Conservation (phyloP, 1,284 basidiomycete species). For the Cutaneotrichosporon mucoides region DNA sequence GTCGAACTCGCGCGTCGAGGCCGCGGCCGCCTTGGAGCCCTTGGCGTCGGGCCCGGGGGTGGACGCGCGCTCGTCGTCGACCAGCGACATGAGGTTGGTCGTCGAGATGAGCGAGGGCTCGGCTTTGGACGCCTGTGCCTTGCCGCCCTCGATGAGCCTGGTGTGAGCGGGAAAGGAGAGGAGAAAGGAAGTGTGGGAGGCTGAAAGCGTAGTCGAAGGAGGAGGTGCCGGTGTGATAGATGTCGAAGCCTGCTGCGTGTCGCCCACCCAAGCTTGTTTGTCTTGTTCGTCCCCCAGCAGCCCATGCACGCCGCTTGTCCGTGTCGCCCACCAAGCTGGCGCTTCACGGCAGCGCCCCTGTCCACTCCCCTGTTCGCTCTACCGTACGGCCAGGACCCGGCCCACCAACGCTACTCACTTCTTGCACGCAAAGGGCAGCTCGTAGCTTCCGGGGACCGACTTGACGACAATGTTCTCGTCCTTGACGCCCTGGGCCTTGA, state of each 20-base stretch:
- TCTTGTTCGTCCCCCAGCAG: too few relatives aligned
- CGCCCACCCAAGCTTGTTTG: too few relatives aligned
- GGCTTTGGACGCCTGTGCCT: constrained; percentile 42
- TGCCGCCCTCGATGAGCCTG: constrained; percentile 47
- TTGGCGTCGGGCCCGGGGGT: constrained; percentile 43
- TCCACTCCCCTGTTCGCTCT: too few relatives aligned
- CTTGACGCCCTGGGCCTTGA: constrained; percentile 81
- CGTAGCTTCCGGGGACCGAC: constrained; percentile 88
- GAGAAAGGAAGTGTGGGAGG: too few relatives aligned
- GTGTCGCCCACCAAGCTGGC: too few relatives aligned
- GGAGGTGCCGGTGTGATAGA: too few relatives aligned
- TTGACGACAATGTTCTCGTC: constrained; percentile 84
- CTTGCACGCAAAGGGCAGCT: constrained; percentile 82
- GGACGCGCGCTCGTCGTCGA: constrained; percentile 56
- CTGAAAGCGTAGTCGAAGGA: too few relatives aligned
- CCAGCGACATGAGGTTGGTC: constrained; percentile 61
- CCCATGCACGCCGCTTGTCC: too few relatives aligned
- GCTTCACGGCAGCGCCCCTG: too few relatives aligned
- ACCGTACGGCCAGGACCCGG: too few relatives aligned
- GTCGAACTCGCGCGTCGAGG: constrained; percentile 71
- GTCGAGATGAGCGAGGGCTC: constrained; percentile 45
- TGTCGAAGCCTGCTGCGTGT: too few relatives aligned
- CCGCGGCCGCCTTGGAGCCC: constrained; percentile 23
- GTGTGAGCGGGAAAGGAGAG: not conserved
- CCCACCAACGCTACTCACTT: constrained; percentile 50